Evolutionary conservation across 2,329 filamentous ascomycete species (phyloP).

Genomic region (Fusarium duplospermum): DNA sequence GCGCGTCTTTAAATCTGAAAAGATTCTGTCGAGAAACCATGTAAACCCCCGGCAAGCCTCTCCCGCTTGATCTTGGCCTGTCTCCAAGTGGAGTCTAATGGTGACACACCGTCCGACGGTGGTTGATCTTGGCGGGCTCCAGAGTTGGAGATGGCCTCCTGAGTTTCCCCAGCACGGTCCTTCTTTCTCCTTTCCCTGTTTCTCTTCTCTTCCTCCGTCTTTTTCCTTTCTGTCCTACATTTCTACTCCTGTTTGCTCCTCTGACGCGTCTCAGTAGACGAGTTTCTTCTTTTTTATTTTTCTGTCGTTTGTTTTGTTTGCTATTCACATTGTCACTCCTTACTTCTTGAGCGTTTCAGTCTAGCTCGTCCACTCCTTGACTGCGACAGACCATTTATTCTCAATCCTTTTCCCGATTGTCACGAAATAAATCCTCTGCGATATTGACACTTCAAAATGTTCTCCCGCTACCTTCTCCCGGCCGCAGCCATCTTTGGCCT

Average conservation of each 20-base stretch:
- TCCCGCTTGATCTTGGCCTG: conserved; percentile 34
- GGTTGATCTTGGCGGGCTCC: conserved; percentile 2
- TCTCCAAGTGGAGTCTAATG: conserved; percentile 20
- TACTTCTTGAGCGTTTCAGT: conserved; percentile 31
- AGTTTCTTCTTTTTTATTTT: conserved; percentile 5
- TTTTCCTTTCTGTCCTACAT: background rate
- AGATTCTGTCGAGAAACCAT: background rate
- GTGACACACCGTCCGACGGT: background rate
- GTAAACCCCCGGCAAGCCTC: conserved; percentile 23
- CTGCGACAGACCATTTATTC: conserved; percentile 16
- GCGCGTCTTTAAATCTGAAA: background rate
- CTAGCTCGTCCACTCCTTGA: conserved; percentile 34
- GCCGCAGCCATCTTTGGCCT: conserved; percentile 57
- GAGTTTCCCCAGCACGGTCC: conserved; percentile 17
- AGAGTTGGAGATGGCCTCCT: conserved; percentile 42
- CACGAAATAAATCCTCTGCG: conserved; percentile 1
- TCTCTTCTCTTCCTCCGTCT: conserved; percentile 5
- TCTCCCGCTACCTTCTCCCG: conserved; percentile 45
- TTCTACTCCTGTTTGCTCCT: background rate
- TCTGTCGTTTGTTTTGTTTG: conserved; percentile 28
- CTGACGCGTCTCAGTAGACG: background rate
- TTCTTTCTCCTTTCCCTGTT: conserved; percentile 21
- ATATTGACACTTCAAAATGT: conserved; percentile 27
- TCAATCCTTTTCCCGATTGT: conserved; percentile 7
- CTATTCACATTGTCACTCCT: background rate